Conservation (phyloP, 176 grass and related monocot species). For the Phoenix dactylifera region DNA sequence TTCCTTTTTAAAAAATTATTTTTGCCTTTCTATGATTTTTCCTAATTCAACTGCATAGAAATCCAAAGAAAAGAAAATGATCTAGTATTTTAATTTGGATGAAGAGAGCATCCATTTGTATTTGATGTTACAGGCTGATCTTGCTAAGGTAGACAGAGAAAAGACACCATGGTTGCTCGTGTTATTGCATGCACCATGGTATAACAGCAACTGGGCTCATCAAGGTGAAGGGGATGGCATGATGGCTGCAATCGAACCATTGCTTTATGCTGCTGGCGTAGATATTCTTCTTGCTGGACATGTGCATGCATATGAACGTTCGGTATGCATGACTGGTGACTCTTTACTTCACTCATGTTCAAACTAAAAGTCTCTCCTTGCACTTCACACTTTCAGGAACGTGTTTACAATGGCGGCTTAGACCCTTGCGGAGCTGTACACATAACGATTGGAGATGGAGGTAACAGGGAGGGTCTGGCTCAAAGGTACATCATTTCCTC, state of each 20-base stretch:
- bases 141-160: slow-evolving; percentile 60
- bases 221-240: slow-evolving; percentile 68
- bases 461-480: slow-evolving; percentile 86
- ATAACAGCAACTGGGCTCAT: slow-evolving; percentile 91
- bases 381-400: slow-evolving; percentile 21
- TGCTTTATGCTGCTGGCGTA: slow-evolving; percentile 63
- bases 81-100: no score
- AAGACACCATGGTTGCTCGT: slow-evolving; percentile 71
- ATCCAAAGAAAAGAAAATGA: no score
- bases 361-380: no score
- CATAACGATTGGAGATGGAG: slow-evolving; percentile 91
- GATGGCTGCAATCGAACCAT: slow-evolving; percentile 67
- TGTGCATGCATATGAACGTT: slow-evolving; percentile 95
- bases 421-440: slow-evolving; percentile 72
- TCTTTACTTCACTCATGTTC: no score
- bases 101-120: no score
- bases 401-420: slow-evolving; percentile 53
- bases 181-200: slow-evolving; percentile 76
- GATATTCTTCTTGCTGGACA: slow-evolving; percentile 87
- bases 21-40: no score
- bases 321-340: slow-evolving; percentile 28
- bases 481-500: slow-evolving; percentile 33
- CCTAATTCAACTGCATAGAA: no score
- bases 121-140: slow-evolving; percentile 48
- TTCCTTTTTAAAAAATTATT: no score